phyloP scores from a whole-genome alignment of 331 rosid species.

The Ulmus americana region DNA sequence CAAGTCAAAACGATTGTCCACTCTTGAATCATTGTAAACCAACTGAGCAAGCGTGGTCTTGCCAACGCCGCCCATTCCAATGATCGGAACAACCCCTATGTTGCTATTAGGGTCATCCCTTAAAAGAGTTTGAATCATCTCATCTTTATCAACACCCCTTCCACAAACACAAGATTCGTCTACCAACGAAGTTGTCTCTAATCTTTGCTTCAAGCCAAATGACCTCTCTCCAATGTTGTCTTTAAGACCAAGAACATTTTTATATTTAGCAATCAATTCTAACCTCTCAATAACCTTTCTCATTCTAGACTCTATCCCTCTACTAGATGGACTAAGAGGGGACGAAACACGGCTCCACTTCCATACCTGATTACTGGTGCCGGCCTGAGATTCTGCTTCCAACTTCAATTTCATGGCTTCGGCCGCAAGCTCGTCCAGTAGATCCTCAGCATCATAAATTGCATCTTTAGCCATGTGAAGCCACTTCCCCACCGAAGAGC shows the following conservation, averaged over 20 bases:
- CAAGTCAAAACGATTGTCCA: slow-evolving; percentile 15
- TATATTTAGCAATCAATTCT: slow-evolving; percentile 29
- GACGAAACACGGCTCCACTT: slow-evolving; percentile 23
- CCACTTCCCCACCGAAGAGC: slow-evolving; percentile 30
- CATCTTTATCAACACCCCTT: slow-evolving; percentile 17
- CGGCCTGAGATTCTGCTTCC: slow-evolving; percentile 23
- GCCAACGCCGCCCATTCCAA: slow-evolving; percentile 27
- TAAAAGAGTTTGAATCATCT: slow-evolving; percentile 7
- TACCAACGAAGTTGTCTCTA: slow-evolving; percentile 31
- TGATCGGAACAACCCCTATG: slow-evolving; percentile 20
- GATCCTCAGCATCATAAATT: slow-evolving; percentile 31
- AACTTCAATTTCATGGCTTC: slow-evolving; percentile 19
- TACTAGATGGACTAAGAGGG: slow-evolving; percentile 25
- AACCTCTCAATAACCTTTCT: slow-evolving; percentile 23
- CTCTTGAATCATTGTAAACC: slow-evolving; percentile 16
- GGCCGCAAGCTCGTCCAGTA: slow-evolving; percentile 28
- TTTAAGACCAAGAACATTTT: slow-evolving; percentile 29
- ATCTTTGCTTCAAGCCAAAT: slow-evolving; percentile 11
- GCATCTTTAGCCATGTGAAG: slow-evolving; percentile 33
- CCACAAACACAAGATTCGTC: slow-evolving; percentile 30
- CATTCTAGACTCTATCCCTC: slow-evolving; percentile 24
- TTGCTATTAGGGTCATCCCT: slow-evolving; percentile 1
- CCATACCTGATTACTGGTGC: slow-evolving; percentile 24
- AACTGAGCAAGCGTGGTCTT: slow-evolving; percentile 24
- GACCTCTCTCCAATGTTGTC: slow-evolving; percentile 26